Evolutionary conservation across 106 monocot genomes (phyloP).

Genomic region (Vanilla planifolia): DNA sequence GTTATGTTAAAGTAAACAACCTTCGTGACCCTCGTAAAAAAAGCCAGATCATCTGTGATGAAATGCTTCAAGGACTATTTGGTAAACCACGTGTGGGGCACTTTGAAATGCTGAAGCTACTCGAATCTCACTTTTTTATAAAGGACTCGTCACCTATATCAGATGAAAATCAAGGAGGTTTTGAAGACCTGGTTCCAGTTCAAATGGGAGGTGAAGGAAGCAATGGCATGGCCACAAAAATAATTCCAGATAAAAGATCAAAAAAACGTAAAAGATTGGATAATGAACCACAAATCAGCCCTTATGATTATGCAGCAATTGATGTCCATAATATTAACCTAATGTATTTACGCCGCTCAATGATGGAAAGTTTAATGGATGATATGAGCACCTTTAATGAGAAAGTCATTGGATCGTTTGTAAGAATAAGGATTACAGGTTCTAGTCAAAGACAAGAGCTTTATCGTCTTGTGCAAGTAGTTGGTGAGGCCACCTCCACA

Average conservation of each 20-base stretch:
- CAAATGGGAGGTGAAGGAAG: constrained; percentile 52
- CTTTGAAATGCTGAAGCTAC: constrained; percentile 98
- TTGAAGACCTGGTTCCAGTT: constrained; percentile 60
- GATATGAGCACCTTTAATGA: constrained; percentile 56
- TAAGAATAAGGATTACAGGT: constrained; percentile 84
- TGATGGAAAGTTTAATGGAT: constrained; percentile 87
- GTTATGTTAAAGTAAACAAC: constrained; percentile 78
- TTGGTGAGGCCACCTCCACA: constrained; percentile 40
- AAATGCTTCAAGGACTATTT: constrained; percentile 68
- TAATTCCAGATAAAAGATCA: constrained; percentile 35
- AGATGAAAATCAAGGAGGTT: constrained; percentile 66
- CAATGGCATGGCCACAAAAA: constrained; percentile 38
- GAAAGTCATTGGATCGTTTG: constrained; percentile 89
- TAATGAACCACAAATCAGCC: constrained; percentile 30
- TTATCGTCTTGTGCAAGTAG: constrained; percentile 83
- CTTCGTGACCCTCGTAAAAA: constrained; percentile 87
- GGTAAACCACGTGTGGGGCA: constrained; percentile 83
- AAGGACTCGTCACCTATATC: constrained; percentile 45
- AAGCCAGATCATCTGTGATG: constrained; percentile 85
- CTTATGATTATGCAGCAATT: constrained; percentile 92
- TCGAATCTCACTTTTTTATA: constrained; percentile 86
- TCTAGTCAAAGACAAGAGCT: constrained; percentile 64
- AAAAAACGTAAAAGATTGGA: constrained; percentile 43
- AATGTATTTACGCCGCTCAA: constrained; percentile 70
- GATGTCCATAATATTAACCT: constrained; percentile 81